Evolutionary conservation across 1,284 basidiomycete species (phyloP).

Genomic region (Rhodotorula sp.): DNA sequence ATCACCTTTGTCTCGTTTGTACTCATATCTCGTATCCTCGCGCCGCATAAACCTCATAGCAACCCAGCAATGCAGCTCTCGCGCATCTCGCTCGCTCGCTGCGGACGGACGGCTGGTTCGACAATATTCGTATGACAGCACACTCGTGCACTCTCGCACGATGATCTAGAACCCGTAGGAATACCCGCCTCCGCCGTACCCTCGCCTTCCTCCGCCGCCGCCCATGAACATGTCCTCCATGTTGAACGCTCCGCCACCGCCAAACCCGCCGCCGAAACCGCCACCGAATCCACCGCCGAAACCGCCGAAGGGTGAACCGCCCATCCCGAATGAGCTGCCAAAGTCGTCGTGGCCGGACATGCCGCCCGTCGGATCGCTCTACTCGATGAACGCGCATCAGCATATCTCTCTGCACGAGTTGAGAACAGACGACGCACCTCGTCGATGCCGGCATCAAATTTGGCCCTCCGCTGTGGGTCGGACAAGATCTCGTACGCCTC

Average conservation of each 20-base stretch:
- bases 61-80: no score
- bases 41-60: no score
- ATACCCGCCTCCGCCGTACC: slow-evolving; percentile 29
- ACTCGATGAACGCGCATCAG: neutral
- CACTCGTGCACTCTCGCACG: neutral
- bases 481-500: slow-evolving; percentile 72
- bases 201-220: slow-evolving; percentile 12
- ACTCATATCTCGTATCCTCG: no score
- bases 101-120: neutral
- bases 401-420: neutral
- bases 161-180: slow-evolving; percentile 14
- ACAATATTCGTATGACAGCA: neutral
- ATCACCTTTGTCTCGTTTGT: no score
- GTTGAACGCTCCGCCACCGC: slow-evolving; percentile 15
- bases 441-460: slow-evolving; percentile 49
- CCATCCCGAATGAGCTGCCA: slow-evolving; percentile 1
- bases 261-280: neutral
- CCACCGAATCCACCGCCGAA: slow-evolving; percentile 3
- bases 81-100: neutral
- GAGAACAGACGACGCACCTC: slow-evolving; percentile 14
- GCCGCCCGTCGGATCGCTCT: slow-evolving; percentile 27
- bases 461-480: slow-evolving; percentile 63
- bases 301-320: neutral
- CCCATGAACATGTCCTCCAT: slow-evolving; percentile 27
- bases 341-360: slow-evolving; percentile 14